Percentiles rank a stretch among this genome's conserved stretches.
Evolutionary conservation across 2,329 filamentous ascomycete genomes (phyloP).

Genomic region (Sclerotinia glacialis): DNA sequence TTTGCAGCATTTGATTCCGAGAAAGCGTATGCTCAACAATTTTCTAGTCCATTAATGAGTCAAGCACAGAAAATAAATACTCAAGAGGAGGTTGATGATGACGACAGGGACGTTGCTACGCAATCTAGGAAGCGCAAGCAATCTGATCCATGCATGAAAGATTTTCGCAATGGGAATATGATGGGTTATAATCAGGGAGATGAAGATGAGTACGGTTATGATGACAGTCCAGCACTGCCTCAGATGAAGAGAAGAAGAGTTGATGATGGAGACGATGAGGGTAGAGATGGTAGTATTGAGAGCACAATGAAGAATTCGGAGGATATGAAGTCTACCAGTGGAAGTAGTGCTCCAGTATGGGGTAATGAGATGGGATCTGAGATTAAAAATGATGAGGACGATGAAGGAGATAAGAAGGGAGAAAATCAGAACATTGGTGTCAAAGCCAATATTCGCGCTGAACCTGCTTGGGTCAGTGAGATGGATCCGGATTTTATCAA

Average conservation of each 20-base stretch:
- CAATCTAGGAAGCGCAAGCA: constrained; percentile 1
- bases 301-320: background rate
- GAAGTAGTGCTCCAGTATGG: background rate
- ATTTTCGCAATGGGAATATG: background rate
- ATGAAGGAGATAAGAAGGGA: background rate
- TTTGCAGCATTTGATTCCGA: constrained; percentile 29
- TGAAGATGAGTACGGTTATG: background rate
- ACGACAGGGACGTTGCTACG: background rate
- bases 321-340: background rate
- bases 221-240: constrained; percentile 20
- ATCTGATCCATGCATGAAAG: constrained; percentile 14
- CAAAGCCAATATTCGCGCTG: constrained; percentile 13
- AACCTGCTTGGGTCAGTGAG: constrained; percentile 39
- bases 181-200: background rate
- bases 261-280: background rate
- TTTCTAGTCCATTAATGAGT: constrained; percentile 19
- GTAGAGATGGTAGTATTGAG: background rate
- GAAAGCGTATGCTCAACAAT: constrained; percentile 1
- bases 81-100: constrained; percentile 4
- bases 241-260: constrained; percentile 28
- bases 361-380: constrained; percentile 17
- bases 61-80: constrained; percentile 24
- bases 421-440: background rate
- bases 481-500: constrained; percentile 39
- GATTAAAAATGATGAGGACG: background rate